Evolutionary conservation across 2,329 filamentous ascomycete genomes (phyloP), one percentile per base, ranked within the genome.

Genomic region (Talaromyces pinophilus): DNA sequence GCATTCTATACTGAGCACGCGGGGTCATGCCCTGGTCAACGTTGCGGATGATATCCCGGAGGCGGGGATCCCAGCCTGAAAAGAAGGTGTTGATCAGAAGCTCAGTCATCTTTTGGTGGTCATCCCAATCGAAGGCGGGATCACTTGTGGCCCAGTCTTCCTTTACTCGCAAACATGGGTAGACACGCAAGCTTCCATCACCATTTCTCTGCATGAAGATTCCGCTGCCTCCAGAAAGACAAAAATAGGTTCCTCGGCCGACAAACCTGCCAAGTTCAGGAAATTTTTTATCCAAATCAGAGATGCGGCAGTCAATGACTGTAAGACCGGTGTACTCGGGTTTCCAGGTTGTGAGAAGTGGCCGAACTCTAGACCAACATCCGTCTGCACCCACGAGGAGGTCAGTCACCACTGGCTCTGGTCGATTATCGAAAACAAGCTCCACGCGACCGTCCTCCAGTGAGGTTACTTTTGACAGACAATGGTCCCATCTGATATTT

Each of bases 371-470:
- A 38, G 69, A 71, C 72, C 72, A 74, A 8, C 70, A 69, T 1
- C 74, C 72, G 44, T 74, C 73, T 3, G 73, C 70, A 2, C 72
- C 73, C 6, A 75, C 71, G 11, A 73, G 62, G 10, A 73, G 60
- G 50, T 73, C 69, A 50, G 22, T 28, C 35, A 71, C 70, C 2
- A 68, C 70, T 15, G 63, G 44, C 17, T 70, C 65, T 7, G 38
- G 64, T 11, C 63, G 57, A 13, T 68, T 59, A 7, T 70, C 68
- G 35, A 48, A 63, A 57, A 30, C 61, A 19, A 67, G 30, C 65
- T 68, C 11, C 40, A 38, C 10, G 22, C 64, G 15, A 8, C 48
- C 63, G 8, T 65, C 55, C 10, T 25, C 46, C 22, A 15, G 19
- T 28, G 46, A 2, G 4, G 5, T 1, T 3, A 61, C 33, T 17